A percentile compares a stretch with the other conserved stretches of the same genome.
These are phyloP conservation scores for Xylaria sp. DNA, from an alignment of 2,329 filamentous ascomycete genomes.

Conservation along the genomic window DNA sequence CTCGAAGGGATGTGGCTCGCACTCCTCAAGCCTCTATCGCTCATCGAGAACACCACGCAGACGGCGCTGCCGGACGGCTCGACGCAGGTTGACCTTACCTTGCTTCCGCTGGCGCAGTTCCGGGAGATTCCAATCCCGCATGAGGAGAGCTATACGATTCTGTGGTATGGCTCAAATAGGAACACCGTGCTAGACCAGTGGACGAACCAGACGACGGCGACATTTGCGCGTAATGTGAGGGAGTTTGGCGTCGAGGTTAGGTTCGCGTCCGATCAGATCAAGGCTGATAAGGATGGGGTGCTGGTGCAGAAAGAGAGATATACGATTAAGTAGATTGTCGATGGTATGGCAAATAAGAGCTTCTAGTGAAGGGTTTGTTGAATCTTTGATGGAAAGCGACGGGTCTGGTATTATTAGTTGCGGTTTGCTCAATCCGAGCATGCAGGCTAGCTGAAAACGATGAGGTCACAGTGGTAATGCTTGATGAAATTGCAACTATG, in stretches of 20 bases:
- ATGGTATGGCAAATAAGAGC: not conserved
- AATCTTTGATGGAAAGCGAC: not conserved
- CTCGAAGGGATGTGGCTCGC: constrained; percentile 41
- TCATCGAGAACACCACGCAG: constrained; percentile 40
- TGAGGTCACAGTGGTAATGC: not conserved
- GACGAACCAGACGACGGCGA: constrained; percentile 39
- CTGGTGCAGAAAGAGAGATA: constrained; percentile 32
- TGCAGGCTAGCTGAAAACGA: not conserved
- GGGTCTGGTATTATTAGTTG: not conserved
- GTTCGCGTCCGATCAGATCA: constrained; percentile 40
- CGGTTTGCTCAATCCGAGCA: not conserved
- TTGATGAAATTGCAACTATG: not conserved
- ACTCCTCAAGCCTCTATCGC: constrained; percentile 34
- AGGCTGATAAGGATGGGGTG: constrained; percentile 31
- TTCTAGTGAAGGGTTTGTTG: not conserved
- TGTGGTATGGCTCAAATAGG: constrained; percentile 37
- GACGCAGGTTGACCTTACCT: constrained; percentile 34
- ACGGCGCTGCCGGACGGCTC: constrained; percentile 27
- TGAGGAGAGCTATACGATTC: constrained; percentile 37
- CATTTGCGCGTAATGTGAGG: constrained; percentile 21
- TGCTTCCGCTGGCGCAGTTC: constrained; percentile 39
- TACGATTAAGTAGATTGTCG: not conserved
- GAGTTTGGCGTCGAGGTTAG: constrained; percentile 37
- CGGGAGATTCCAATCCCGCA: constrained; percentile 33
- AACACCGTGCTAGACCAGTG: constrained; percentile 32